A percentile compares a stretch with the other conserved stretches of the same genome.
Evolutionary conservation across 2,329 filamentous ascomycete genomes (phyloP).

Genomic region (Graphilbum fragrans): DNA sequence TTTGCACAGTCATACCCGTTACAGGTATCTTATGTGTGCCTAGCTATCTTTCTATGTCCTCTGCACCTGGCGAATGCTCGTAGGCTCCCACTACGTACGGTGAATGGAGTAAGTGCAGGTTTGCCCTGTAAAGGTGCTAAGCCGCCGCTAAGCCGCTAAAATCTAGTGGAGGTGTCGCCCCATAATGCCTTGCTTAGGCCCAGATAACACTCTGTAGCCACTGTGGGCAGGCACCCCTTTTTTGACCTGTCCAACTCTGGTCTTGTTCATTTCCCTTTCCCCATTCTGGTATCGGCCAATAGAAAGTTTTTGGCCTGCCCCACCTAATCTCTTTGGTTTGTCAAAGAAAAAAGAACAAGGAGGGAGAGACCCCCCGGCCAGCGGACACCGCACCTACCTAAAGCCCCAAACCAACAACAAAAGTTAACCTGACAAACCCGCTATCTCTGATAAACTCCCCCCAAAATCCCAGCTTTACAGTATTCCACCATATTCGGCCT

Average conservation of each 20-base stretch:
- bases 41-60: no score
- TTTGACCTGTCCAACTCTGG: neutral
- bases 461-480: slow-evolving; percentile 14
- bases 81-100: no score
- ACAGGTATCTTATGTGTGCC: no score
- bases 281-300: neutral
- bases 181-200: no score
- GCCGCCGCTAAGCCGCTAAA: no score
- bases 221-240: neutral
- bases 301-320: neutral
- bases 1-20: no score
- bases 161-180: no score
- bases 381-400: neutral
- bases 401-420: neutral
- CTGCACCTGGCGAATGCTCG: no score
- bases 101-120: no score
- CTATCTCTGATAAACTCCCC: slow-evolving; percentile 9
- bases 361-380: neutral
- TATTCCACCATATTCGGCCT: slow-evolving; percentile 7
- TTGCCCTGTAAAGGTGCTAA: no score
- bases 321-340: neutral
- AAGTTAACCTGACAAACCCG: slow-evolving; percentile 4
- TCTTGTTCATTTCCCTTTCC: neutral
- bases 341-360: neutral
- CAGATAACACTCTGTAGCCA: neutral